phyloP scores from a whole-genome alignment of 345 rosid genomes.

The Linum usitatissimum region DNA sequence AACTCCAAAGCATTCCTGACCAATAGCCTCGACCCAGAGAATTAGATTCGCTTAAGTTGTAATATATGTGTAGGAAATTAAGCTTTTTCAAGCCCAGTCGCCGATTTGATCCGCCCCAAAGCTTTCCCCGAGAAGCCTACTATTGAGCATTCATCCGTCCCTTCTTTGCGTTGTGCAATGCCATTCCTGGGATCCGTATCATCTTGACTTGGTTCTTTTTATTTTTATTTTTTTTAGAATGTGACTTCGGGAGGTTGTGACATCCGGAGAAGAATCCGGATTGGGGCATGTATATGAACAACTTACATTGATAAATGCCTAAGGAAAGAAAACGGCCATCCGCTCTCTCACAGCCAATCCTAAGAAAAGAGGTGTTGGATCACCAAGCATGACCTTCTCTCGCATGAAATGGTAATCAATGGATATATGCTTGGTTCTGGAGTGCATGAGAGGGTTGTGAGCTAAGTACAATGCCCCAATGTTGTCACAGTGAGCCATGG shows the following conservation, averaged over 20 bases:
- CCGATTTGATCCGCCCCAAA: constrained; percentile 1
- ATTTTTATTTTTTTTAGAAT: not conserved
- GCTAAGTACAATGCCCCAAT: constrained; percentile 1
- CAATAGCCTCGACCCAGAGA: constrained; percentile 1
- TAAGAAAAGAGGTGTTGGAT: constrained; percentile 1
- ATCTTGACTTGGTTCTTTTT: not conserved
- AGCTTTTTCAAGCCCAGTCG: constrained; percentile 1
- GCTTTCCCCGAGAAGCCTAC: not conserved
- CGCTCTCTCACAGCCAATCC: constrained; percentile 1
- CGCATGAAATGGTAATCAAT: not conserved
- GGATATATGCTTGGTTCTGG: constrained; percentile 1
- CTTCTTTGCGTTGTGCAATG: constrained; percentile 1
- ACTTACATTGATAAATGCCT: not conserved
- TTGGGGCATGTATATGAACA: constrained; percentile 1
- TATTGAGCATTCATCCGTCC: constrained; percentile 1
- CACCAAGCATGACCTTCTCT: constrained; percentile 1
- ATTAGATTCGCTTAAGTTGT: constrained; percentile 1
- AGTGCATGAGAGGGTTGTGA: constrained; percentile 1
- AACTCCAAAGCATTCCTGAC: not conserved
- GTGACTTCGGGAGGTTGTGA: constrained; percentile 1
- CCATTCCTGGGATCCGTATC: constrained; percentile 1
- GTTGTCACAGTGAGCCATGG: not conserved
- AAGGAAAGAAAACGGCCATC: not conserved
- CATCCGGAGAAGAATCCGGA: constrained; percentile 1
- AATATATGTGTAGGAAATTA: not conserved